Percentiles rank a stretch among this genome's conserved stretches.
These are phyloP conservation scores for Trichoderma asperelloides DNA, from an alignment of 495 filamentous ascomycete genomes.

Conservation along the genomic window DNA sequence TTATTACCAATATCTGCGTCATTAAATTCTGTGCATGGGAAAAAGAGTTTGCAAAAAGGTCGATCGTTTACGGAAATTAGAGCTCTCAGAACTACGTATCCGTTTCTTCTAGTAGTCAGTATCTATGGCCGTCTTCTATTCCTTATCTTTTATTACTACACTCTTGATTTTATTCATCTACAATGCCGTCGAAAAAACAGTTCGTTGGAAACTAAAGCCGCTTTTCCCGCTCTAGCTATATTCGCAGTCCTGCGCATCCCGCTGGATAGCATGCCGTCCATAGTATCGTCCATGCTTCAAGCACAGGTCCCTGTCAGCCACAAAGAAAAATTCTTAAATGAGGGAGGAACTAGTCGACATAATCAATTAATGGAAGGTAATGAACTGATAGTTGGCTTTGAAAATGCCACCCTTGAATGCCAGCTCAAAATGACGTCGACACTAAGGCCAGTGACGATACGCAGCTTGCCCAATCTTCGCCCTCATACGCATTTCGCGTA, in stretches of 20 bases:
- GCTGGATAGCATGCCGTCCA: not conserved
- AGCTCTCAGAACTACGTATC: not conserved
- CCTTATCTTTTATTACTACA: not conserved
- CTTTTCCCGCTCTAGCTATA: not conserved
- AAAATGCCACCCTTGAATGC: conserved; percentile 80
- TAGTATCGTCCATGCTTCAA: conserved; percentile 27
- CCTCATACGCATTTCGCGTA: conserved; percentile 64
- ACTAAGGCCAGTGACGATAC: conserved; percentile 30
- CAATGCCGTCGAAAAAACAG: not conserved
- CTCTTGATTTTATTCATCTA: not conserved
- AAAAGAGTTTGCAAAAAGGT: not conserved
- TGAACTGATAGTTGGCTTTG: conserved; percentile 64
- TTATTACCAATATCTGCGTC: not conserved
- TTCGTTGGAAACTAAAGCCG: not conserved
- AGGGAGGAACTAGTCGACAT: conserved; percentile 95
- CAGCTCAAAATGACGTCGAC: conserved; percentile 50
- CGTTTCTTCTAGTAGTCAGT: not conserved
- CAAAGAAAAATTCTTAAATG: conserved; percentile 87
- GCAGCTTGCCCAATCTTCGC: not conserved
- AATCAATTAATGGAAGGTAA: conserved; percentile 62
- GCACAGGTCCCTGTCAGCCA: conserved; percentile 94
- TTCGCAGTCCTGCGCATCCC: not conserved
- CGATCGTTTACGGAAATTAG: not conserved
- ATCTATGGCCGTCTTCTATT: not conserved
- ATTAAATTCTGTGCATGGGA: not conserved